These are phyloP conservation scores for Fraxinus nigra DNA, from an alignment of 305 asterid species.

Conservation along the genomic window DNA sequence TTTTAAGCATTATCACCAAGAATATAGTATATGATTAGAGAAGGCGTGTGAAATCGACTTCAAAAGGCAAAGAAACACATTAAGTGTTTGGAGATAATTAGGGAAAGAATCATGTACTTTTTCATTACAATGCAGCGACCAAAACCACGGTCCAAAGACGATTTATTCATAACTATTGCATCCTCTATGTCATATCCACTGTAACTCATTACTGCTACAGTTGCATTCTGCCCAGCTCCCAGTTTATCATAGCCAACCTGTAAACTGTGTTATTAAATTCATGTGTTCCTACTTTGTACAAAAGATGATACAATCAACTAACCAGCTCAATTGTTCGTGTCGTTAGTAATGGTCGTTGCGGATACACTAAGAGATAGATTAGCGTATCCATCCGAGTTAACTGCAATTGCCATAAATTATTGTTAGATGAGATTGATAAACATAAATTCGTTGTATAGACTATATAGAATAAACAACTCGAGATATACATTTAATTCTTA, in stretches of 20 bases:
- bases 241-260: slow-evolving; percentile 87
- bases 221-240: slow-evolving; percentile 99
- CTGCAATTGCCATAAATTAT: slow-evolving; percentile 39
- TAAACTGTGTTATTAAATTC: slow-evolving; percentile 23
- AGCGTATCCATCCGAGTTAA: slow-evolving; percentile 76
- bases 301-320: slow-evolving; percentile 30
- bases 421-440: slow-evolving; percentile 12
- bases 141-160: slow-evolving; percentile 97
- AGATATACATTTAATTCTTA: background rate
- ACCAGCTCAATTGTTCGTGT: slow-evolving; percentile 97
- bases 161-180: slow-evolving; percentile 97
- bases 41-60: slow-evolving; percentile 6
- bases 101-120: slow-evolving; percentile 42
- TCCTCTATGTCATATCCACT: slow-evolving; percentile 99
- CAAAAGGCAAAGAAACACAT: background rate
- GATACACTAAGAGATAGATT: slow-evolving; percentile 90
- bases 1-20: slow-evolving; percentile 15
- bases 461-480: background rate
- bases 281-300: background rate
- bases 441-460: background rate
- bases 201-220: slow-evolving; percentile 98
- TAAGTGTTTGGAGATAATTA: background rate
- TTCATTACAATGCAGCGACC: slow-evolving; percentile 95
- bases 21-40: background rate
- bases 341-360: slow-evolving; percentile 91